Base-by-base conservation (phyloP, 768 basidiomycete genomes). In the Tephrocybe sp. region DNA sequence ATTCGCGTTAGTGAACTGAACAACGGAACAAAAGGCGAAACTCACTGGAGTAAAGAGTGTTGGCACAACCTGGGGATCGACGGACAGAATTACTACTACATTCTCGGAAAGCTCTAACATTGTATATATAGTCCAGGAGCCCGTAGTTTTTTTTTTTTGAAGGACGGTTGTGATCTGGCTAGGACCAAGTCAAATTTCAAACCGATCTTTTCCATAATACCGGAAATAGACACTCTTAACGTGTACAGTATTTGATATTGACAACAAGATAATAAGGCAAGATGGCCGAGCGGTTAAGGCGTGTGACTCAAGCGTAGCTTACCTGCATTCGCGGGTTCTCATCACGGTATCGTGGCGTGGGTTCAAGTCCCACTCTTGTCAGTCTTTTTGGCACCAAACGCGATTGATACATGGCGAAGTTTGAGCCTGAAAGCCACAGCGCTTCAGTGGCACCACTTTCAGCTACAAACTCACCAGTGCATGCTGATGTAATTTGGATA, bases 231-330 rank as follows among this genome's bases (percentile, higher is more conserved):
- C n/a, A n/a, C n/a, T n/a, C n/a, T n/a, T n/a, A n/a, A n/a, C n/a
- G n/a, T n/a, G n/a, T n/a, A n/a, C n/a, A n/a, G n/a, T n/a, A n/a
- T n/a, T n/a, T n/a, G n/a, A n/a, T n/a, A n/a, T n/a, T n/a, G n/a
- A n/a, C n/a, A n/a, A n/a, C n/a, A n/a, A n/a, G n/a, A n/a, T n/a
- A n/a, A n/a, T n/a, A n/a, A n/a, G 73, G 73, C 73, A 74, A 74
- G 72, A 74, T 75, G 73, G 73, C 72, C 73, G 73, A 74, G 72
- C 68, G 68, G 66, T 70, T 68, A 72, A 71, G 71, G 73, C 72
- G 72, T 74, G 71, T 72, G 73, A 74, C 73, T 73, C 71, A 72
- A 74, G 72, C 67, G 62, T 63, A 64, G 63, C 66, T 69, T 66
- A 53, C 62, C 62, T 62, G 62, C 45, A 51, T 51, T 50, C 48